These are phyloP conservation scores for Botryotinia narcissicola DNA, from an alignment of 2,329 filamentous ascomycete species.

Conservation along the genomic window DNA sequence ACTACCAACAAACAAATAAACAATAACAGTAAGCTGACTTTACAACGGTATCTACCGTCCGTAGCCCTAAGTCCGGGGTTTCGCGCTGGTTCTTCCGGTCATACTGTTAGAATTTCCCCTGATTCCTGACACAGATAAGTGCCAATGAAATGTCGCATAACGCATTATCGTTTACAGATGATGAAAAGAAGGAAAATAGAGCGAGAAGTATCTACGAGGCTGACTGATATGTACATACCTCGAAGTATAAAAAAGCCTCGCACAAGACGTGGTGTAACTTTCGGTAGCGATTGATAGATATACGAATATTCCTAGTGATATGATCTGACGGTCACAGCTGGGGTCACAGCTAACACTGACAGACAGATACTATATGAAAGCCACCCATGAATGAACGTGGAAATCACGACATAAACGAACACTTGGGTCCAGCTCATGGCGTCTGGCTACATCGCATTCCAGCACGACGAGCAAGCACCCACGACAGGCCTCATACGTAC, in stretches of 20 bases:
- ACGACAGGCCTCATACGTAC: neutral
- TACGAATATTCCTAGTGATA: neutral
- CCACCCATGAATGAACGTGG: neutral
- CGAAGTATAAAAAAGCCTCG: neutral
- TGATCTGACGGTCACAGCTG: neutral
- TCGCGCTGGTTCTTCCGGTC: constrained; percentile 1
- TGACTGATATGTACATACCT: neutral
- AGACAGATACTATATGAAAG: neutral
- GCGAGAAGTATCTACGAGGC: neutral
- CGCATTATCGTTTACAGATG: neutral
- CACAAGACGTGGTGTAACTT: neutral
- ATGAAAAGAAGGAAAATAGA: neutral
- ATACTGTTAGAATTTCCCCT: neutral
- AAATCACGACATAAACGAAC: constrained; percentile 8
- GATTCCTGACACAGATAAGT: neutral
- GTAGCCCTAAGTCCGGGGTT: neutral
- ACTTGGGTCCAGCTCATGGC: neutral
- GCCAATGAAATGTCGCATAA: neutral
- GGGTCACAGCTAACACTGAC: neutral
- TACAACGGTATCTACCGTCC: neutral
- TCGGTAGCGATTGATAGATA: neutral
- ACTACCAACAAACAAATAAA: neutral
- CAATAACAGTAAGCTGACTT: neutral
- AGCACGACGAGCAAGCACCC: neutral
- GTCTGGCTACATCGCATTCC: neutral